These are phyloP conservation scores for Danielia oregonensis DNA, from an alignment of 805 yeast genomes.

Conservation along the genomic window DNA sequence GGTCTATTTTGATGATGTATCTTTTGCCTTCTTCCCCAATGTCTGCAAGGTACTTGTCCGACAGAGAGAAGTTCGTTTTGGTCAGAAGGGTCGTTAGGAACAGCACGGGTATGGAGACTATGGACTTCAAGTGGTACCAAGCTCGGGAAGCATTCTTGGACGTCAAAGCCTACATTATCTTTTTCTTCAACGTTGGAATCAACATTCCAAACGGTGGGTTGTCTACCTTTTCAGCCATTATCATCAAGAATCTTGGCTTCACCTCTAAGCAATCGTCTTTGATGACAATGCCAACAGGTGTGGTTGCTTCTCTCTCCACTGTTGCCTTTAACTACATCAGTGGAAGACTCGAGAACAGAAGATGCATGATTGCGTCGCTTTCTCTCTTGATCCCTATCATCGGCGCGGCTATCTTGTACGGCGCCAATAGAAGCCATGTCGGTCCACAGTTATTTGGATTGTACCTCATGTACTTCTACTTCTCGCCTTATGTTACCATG, in stretches of 20 bases:
- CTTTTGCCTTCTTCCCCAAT: slow-evolving; percentile 17
- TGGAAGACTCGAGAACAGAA: slow-evolving; percentile 20
- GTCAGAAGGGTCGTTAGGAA: slow-evolving; percentile 14
- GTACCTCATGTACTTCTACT: slow-evolving; percentile 32
- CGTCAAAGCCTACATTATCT: slow-evolving; percentile 6
- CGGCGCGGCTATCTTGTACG: slow-evolving; percentile 19
- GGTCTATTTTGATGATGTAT: slow-evolving; percentile 7
- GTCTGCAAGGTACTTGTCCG: slow-evolving; percentile 16
- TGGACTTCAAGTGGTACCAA: slow-evolving; percentile 18
- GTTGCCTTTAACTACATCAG: slow-evolving; percentile 28
- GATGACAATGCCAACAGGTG: slow-evolving; percentile 27
- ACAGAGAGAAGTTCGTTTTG: slow-evolving; percentile 13
- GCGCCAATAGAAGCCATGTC: slow-evolving; percentile 10
- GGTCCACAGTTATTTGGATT: slow-evolving; percentile 22
- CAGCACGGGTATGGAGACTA: slow-evolving; percentile 15
- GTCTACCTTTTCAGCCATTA: slow-evolving; percentile 26
- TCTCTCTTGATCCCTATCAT: slow-evolving; percentile 16
- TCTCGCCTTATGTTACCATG: slow-evolving; percentile 26
- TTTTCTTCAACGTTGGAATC: slow-evolving; percentile 21
- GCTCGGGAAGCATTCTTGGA: slow-evolving; percentile 19
- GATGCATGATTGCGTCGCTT: slow-evolving; percentile 10
- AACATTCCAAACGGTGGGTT: slow-evolving; percentile 31
- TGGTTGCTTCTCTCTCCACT: slow-evolving; percentile 27
- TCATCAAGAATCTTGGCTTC: slow-evolving; percentile 26
- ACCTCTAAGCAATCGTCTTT: slow-evolving; percentile 18